Percentiles rank a stretch among this genome's conserved stretches.
Evolutionary conservation across 305 asterid genomes (phyloP).

Genomic region (Ilex paraguariensis): DNA sequence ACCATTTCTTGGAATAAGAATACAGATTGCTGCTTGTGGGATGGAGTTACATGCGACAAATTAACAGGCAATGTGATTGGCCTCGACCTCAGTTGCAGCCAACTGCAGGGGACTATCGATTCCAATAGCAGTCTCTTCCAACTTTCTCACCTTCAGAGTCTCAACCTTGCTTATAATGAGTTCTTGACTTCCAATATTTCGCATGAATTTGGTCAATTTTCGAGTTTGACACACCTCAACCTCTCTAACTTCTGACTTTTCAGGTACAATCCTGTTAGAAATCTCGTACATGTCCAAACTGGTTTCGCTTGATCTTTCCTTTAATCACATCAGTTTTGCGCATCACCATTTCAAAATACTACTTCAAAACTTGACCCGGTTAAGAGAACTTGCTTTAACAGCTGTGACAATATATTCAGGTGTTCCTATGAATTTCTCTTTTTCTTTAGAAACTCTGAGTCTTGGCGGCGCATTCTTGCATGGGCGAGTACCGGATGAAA

Average conservation of each 20-base stretch:
- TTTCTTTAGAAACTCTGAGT: slow-evolving; percentile 16
- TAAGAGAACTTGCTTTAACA: slow-evolving; percentile 6
- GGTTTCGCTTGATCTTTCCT: neutral
- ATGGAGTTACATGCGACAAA: slow-evolving; percentile 23
- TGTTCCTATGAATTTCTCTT: slow-evolving; percentile 10
- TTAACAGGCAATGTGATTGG: slow-evolving; percentile 13
- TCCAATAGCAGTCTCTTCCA: slow-evolving; percentile 23
- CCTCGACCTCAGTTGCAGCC: slow-evolving; percentile 27
- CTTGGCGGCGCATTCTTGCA: slow-evolving; percentile 18
- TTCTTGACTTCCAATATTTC: slow-evolving; percentile 19
- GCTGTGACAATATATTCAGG: slow-evolving; percentile 5
- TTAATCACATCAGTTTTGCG: neutral
- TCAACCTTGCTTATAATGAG: slow-evolving; percentile 27
- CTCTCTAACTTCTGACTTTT: slow-evolving; percentile 19
- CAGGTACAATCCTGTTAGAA: slow-evolving; percentile 18
- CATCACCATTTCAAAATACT: neutral
- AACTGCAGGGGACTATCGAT: slow-evolving; percentile 22
- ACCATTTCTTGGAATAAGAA: slow-evolving; percentile 20
- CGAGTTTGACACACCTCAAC: slow-evolving; percentile 19
- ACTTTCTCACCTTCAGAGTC: slow-evolving; percentile 11
- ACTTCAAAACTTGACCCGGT: slow-evolving; percentile 12
- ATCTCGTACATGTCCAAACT: neutral
- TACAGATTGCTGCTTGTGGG: slow-evolving; percentile 29
- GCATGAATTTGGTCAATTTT: slow-evolving; percentile 5
- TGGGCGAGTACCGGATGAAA: slow-evolving; percentile 21